These are phyloP conservation scores for Puccinia hordei DNA, from an alignment of 1,284 basidiomycete species.

Conservation along the genomic window DNA sequence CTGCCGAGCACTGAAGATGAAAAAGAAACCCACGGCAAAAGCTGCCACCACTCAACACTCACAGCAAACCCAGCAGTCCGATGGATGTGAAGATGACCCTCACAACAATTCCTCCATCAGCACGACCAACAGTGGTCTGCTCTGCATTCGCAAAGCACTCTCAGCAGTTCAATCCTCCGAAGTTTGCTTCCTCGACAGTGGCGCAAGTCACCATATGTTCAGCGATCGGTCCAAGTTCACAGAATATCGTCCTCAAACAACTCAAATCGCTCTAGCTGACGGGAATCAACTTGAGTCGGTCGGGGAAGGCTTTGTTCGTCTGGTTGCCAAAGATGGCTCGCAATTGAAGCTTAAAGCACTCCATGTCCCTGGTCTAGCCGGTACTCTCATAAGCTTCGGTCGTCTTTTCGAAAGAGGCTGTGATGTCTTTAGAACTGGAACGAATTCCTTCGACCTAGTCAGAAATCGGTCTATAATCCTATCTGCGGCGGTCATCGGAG, in stretches of 20 bases:
- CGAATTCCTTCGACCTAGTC: too few species aligned
- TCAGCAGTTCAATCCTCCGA: background rate
- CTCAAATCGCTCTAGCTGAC: too few species aligned
- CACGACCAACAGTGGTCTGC: background rate
- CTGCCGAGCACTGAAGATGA: background rate
- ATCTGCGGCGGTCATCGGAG: too few species aligned
- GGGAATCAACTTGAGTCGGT: too few species aligned
- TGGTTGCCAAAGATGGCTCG: too few species aligned
- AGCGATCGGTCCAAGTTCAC: background rate
- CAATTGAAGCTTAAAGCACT: too few species aligned
- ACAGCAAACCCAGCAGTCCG: too few species aligned
- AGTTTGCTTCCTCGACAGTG: background rate
- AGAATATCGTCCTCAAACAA: background rate
- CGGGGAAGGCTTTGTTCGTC: too few species aligned
- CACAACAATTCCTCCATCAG: background rate
- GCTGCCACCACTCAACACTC: background rate
- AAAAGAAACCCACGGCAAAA: background rate
- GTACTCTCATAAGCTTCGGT: slow-evolving; percentile 27
- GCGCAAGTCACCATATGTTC: background rate
- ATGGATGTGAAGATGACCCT: background rate
- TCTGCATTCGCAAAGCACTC: background rate
- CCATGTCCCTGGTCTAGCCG: too few species aligned
- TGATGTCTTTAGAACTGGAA: too few species aligned
- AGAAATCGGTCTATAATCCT: too few species aligned
- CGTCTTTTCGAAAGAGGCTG: too few species aligned